Base-by-base conservation (phyloP, 116 monocot genomes). In the Posidonia oceanica region DNA sequence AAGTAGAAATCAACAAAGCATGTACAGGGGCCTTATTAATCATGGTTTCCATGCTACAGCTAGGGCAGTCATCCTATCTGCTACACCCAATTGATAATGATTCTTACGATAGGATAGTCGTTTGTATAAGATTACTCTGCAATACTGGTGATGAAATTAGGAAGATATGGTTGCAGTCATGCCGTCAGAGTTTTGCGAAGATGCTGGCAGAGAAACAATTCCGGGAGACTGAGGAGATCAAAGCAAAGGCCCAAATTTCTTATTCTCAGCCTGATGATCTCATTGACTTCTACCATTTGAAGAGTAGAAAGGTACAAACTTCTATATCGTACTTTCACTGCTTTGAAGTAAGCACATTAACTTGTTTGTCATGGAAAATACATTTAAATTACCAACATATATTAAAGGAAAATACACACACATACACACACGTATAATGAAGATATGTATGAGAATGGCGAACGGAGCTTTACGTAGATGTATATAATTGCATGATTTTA, bases 221-320 rank as follows among this genome's bases (percentile, higher is more conserved):
- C 64, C 77, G 76, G 54, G 87, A 91, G 66, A 85, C 69, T 7
- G 80, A 91, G 72, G 91, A 91, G 77, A 66, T 87, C 11, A 84
- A 84, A 72, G 91, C 84, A 3, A 84, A 87, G 72, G 83, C 83
- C 14, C 87, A 85, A 53, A 80, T 83, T 61, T 80, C 80, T 71
- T 76, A 87, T 78, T 85, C 91, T 38, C 91, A 87, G 71, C 87
- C 84, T 12, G 90, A 91, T 78, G 90, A 91, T 83, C 87, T 91
- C 55, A 91, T 91, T 78, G 90, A 87, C 72, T 91, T 91, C 72
- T 87, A 91, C 69, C 90, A 91, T 79, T 80, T 91, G 80, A 91
- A 91, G 78, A 87, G 87, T 61, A 77, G 90, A 72, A 87, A 78
- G 90, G 90, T 91, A 71, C 61, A 41, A 37, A 59, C 36, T 68